Evolutionary conservation across 805 yeast species (phyloP).

Genomic region (Cyberlindnera mississippiensis): DNA sequence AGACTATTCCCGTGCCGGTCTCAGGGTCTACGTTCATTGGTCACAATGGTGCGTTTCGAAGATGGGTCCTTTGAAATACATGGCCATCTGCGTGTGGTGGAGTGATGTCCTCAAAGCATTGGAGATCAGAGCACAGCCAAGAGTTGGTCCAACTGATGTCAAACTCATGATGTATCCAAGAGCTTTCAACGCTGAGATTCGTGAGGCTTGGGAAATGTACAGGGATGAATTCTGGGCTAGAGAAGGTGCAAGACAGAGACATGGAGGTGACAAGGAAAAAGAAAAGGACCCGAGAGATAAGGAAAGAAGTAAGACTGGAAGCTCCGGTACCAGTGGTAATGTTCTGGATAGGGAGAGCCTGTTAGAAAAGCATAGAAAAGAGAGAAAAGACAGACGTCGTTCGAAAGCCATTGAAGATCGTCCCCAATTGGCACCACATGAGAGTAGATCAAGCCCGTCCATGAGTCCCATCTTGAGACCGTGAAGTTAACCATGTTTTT

Average conservation of each 20-base stretch:
- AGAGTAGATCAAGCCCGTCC: not conserved
- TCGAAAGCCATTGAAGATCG: constrained; percentile 20
- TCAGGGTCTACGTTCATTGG: constrained; percentile 24
- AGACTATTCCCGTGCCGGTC: constrained; percentile 31
- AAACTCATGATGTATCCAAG: constrained; percentile 79
- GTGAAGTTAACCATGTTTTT: not conserved
- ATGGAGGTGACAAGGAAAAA: constrained; percentile 12
- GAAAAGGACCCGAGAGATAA: constrained; percentile 10
- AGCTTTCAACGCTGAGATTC: constrained; percentile 71
- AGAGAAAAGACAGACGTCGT: constrained; percentile 37
- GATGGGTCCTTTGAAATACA: constrained; percentile 15
- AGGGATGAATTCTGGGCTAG: constrained; percentile 91
- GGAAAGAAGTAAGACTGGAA: constrained; percentile 10
- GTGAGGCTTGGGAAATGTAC: constrained; percentile 94
- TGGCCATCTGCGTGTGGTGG: constrained; percentile 11
- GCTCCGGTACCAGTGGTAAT: constrained; percentile 2
- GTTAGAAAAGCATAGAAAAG: constrained; percentile 36
- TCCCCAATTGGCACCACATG: not conserved
- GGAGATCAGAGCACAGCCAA: constrained; percentile 47
- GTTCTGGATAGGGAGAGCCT: constrained; percentile 28
- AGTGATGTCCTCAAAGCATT: constrained; percentile 13
- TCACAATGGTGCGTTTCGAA: constrained; percentile 1
- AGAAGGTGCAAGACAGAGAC: constrained; percentile 65
- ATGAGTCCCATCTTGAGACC: not conserved
- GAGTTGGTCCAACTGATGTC: constrained; percentile 74